Evolutionary conservation across 164 flowering plant species (phyloP), one percentile per base, ranked within the genome.

Genomic region (Aristolochia contorta): DNA sequence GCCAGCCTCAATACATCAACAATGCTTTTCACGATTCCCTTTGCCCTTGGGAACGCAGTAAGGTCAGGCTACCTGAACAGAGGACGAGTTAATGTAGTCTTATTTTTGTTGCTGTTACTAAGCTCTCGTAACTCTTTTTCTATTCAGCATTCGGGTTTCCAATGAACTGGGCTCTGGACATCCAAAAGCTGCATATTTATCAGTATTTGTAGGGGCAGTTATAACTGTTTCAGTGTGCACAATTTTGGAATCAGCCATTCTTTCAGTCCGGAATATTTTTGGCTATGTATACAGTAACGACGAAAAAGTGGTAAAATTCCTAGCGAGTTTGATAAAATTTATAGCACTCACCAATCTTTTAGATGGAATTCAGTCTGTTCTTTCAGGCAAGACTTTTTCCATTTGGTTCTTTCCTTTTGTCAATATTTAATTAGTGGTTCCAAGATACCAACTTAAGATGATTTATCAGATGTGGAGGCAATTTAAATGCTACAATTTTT

Each of bases 101-200:
- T 48, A 16, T 16, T 48, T 48, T 48, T 16, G 52, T 19, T 48
- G 52, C 21, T 48, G 52, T 5, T 8, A 10, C 43, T 10, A 37
- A 10, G 1, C 43, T 37, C 43, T 37, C 6, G 6, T 48, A 6
- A 19, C 21, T 48, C 50, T 48, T 16, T 48, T 43, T 52, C 41
- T 21, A 57, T 62, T 61, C 72, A 82, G 87, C 46, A 81, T 79
- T 30, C 53, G 80, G 18, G 83, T 83, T 22, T 72, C 82, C 4
- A 80, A 83, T 61, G 83, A 81, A 65, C 79, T 83, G 7, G 85
- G 87, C 68, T 81, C 82, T 10, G 71, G 80, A n/a, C 57, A 64
- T 54, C 75, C 82, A 8, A 71, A 67, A 63, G 78, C 75, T 3
- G 83, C 83, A 54, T 79, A 76, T 54, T 80, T 80, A 50, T 63